Evolutionary conservation across 768 basidiomycete species (phyloP), one percentile per base, ranked within the genome.

Genomic region (Ramaria sp.): DNA sequence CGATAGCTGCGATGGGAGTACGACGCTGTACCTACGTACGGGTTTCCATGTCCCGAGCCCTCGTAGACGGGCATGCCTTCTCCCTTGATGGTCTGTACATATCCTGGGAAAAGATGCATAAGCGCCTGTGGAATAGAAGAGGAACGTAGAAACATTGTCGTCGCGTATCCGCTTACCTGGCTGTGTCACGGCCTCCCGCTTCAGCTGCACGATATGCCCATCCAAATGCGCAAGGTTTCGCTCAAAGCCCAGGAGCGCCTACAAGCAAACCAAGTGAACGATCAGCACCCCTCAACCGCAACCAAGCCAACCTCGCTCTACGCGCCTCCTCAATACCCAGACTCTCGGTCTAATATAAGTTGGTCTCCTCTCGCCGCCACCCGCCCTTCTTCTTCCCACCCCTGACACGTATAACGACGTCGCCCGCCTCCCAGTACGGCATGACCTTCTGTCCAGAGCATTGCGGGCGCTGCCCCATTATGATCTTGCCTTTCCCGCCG

Each of bases 191-290:
- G 83, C 86, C 41, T 77, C 74, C 53, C 92, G 78, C 41, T 76
- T 75, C 10, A 98, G 71, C 51, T 76, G 73, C 38, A 98, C 78
- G 30, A 75, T 70, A 66, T 87, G 87, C 4, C 92, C 95, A 65
- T 97, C 96, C 58, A 99, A 76, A 70, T 94, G 93, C 3, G 87
- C 91, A 54, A 99, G 69, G 65, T 92, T 92, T 41, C 84, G 82
- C 66, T 91, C 80, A 71, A 99, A 97, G n/a, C 96, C 96, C 24
- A 99, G 76, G n/a, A 98, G 71, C 13, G 95, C 94, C 94, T 98
- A 13, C 9, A 2, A 37, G 56, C 43, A 50, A 60, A 34, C 39
- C 38, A 58, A 17, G 4, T 52, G 13, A 2, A 27, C 2, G 2
- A 27, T 27, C 27, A 27, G 27, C 27, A 27, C 2, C 27, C 27